Conservation (phyloP, 1,284 basidiomycete species). For the Cerrena zonata region DNA sequence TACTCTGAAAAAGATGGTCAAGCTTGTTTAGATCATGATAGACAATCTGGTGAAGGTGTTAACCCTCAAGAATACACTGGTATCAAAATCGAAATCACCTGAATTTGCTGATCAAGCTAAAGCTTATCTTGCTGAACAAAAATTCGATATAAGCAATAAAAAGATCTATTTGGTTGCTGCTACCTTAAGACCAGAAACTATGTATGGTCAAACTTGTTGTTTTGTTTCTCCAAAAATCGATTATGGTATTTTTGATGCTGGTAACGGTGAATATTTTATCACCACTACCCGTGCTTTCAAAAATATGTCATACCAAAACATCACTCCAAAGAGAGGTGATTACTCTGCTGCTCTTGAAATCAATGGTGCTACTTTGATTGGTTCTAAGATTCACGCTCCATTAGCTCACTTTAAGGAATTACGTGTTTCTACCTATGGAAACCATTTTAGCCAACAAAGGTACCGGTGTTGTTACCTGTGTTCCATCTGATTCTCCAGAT, state of each 20-base stretch:
- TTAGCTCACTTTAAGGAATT: conserved; percentile 81
- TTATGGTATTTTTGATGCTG: conserved; percentile 87
- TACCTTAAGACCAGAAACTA: conserved; percentile 94
- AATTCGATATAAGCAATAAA: conserved; percentile 67
- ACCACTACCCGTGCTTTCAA: conserved; percentile 87
- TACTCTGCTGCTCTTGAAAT: conserved; percentile 74
- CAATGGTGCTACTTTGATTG: conserved; percentile 76
- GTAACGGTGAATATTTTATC: conserved; percentile 84
- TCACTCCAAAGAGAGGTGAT: conserved; percentile 69
- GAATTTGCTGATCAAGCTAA: conserved; percentile 73
- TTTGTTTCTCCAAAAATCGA: conserved; percentile 90
- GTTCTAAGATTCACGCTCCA: conserved; percentile 88
- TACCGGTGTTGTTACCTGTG: conserved; percentile 96
- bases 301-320: conserved; percentile 96
- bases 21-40: conserved; percentile 99
- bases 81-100: conserved; percentile 89
- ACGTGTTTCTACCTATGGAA: conserved; percentile 95
- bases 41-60: conserved; percentile 89
- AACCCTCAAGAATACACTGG: conserved; percentile 96
- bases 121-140: conserved; percentile 52
- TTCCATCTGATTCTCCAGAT: conserved; percentile 97
- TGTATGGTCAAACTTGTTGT: conserved; percentile 99
- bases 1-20: conserved; percentile 99
- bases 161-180: conserved; percentile 92
- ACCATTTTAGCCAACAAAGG: conserved; percentile 94